Evolutionary conservation across 2,329 filamentous ascomycete species (phyloP).

Genomic region (Magnaporthales sp.): DNA sequence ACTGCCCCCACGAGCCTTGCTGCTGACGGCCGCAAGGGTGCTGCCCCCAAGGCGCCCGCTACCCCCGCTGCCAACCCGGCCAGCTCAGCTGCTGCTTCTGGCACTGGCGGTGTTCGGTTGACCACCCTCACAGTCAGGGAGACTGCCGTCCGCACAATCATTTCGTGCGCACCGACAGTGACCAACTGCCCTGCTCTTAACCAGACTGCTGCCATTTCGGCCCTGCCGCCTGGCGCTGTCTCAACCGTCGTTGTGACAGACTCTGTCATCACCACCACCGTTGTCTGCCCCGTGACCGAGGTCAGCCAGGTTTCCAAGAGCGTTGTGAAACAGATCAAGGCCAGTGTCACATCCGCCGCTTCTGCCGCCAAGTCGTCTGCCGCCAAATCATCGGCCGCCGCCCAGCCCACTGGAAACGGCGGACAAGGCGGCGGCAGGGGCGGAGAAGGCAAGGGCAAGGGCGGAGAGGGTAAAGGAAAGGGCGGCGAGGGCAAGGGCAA

Average conservation of each 20-base stretch:
- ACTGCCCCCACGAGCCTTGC: background rate
- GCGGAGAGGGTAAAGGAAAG: no score
- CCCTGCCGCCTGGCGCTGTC: conserved; percentile 19
- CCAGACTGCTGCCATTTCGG: conserved; percentile 21
- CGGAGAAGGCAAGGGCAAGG: conserved; percentile 17
- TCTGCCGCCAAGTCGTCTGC: background rate
- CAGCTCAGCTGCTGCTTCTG: background rate
- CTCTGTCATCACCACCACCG: conserved; percentile 26
- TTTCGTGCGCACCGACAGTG: conserved; percentile 12
- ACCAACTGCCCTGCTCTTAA: conserved; percentile 17
- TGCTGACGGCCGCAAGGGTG: background rate
- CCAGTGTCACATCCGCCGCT: conserved; percentile 13
- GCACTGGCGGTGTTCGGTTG: background rate
- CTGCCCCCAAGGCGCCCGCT: background rate
- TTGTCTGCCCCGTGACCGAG: conserved; percentile 32
- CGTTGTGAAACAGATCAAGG: conserved; percentile 12
- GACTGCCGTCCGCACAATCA: conserved; percentile 27
- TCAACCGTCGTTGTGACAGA: conserved; percentile 27
- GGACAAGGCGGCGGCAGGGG: conserved; percentile 17
- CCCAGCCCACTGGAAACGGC: background rate
- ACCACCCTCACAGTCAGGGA: conserved; percentile 24
- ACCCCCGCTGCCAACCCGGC: background rate
- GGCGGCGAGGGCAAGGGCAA: conserved; percentile 18
- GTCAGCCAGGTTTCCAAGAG: conserved; percentile 28
- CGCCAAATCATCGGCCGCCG: background rate